Conservation (phyloP, 768 basidiomycete genomes). For the Trametes maxima region DNA sequence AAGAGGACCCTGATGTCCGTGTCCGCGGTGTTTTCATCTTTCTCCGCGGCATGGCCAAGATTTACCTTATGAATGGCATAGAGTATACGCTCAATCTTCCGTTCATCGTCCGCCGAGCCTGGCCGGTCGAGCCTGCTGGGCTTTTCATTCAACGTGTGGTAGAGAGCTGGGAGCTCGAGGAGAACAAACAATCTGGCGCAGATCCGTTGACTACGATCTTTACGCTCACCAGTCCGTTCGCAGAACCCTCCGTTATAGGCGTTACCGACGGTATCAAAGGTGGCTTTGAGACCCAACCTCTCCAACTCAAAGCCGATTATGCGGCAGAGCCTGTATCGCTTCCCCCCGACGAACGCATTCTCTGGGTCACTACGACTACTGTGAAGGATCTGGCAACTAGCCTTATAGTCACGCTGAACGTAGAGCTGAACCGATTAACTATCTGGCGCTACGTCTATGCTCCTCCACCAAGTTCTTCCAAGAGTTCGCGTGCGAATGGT, state of each 20-base stretch:
- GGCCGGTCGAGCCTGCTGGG: constrained; percentile 79
- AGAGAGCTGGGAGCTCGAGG: constrained; percentile 65
- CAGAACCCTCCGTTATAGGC: constrained; percentile 74
- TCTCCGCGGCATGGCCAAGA: constrained; percentile 70
- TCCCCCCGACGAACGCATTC: constrained; percentile 63
- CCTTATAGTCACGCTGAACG: constrained; percentile 60
- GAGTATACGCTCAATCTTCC: constrained; percentile 82
- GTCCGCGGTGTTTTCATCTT: constrained; percentile 76
- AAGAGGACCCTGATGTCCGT: constrained; percentile 41
- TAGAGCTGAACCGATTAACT: constrained; percentile 53
- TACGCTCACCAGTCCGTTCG: constrained; percentile 73
- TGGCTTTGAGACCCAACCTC: constrained; percentile 37
- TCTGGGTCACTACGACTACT: constrained; percentile 54
- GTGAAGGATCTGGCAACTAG: constrained; percentile 46
- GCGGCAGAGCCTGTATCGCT: constrained; percentile 45
- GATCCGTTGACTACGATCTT: constrained; percentile 79
- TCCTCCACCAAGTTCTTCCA: constrained; percentile 44
- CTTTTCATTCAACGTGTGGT: constrained; percentile 77
- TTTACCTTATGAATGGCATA: constrained; percentile 68
- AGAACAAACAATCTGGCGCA: constrained; percentile 67
- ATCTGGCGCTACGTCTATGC: constrained; percentile 72
- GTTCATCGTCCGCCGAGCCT: constrained; percentile 77
- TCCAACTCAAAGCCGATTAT: constrained; percentile 14
- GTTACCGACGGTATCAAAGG: constrained; percentile 63
- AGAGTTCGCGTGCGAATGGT: constrained; percentile 16